phyloP scores from a whole-genome alignment of 345 rosid genomes.

The Eucalyptus pumila region DNA sequence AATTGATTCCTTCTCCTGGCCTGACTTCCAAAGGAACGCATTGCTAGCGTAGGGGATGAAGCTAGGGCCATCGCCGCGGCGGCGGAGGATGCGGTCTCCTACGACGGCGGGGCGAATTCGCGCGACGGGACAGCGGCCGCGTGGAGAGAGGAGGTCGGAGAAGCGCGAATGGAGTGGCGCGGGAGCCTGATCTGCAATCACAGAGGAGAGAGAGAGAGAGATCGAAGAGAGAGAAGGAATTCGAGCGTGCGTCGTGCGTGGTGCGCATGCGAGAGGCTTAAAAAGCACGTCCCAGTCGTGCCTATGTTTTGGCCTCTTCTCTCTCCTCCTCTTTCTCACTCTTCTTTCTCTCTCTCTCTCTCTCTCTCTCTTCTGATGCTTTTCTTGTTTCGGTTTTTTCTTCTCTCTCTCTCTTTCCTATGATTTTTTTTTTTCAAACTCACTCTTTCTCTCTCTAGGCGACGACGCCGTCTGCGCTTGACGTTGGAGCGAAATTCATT shows the following conservation, averaged over 20 bases:
- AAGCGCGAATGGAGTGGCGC: not conserved
- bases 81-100: not conserved
- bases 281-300: too few species aligned
- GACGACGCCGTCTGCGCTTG: too few species aligned
- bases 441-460: too few species aligned
- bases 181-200: conserved; percentile 12
- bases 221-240: too few species aligned
- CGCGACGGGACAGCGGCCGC: not conserved
- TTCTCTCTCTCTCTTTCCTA: too few species aligned
- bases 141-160: not conserved
- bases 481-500: too few species aligned
- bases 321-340: too few species aligned
- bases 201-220: not conserved
- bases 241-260: not conserved
- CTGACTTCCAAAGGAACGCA: conserved; percentile 43
- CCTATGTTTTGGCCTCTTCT: too few species aligned
- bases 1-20: conserved; percentile 54
- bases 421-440: too few species aligned
- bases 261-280: not conserved
- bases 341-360: too few species aligned
- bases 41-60: conserved; percentile 26
- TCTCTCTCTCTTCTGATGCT: too few species aligned
- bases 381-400: too few species aligned
- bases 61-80: not conserved
- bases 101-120: not conserved